Base-by-base conservation (phyloP, 2,329 filamentous ascomycete genomes). In the Ophiostoma pallidulum region DNA sequence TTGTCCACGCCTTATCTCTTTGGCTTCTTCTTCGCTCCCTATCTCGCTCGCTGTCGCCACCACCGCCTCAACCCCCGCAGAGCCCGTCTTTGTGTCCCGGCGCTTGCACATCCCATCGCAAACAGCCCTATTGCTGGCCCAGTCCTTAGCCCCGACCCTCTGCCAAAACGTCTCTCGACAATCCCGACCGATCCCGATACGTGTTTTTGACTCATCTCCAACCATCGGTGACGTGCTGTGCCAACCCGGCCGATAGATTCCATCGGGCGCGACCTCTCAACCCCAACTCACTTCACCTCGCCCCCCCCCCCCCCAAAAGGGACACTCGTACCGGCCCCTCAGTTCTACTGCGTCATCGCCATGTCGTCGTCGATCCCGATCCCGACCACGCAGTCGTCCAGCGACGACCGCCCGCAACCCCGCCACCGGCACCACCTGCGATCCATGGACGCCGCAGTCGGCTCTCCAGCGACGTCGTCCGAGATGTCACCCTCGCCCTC, bases 321-420 rank as follows among this genome's bases (percentile, higher is more conserved):
- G n/a, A n/a, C n/a, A n/a, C n/a, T n/a, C n/a, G n/a, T n/a, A n/a
- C n/a, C n/a, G n/a, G n/a, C n/a, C n/a, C n/a, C n/a, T n/a, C n/a
- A n/a, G n/a, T 9, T 22, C n/a, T 3, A 35, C 44, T 9, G 64
- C n/a, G n/a, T n/a, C n/a, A n/a, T n/a, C n/a, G n/a, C 53, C 56
- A 80, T 83, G 78, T 81, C 80, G 51, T 80, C 80, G 50, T 84
- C 80, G 51, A 86, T 86, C 66, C 71, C 75, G 54, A 87, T 88
- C 57, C 82, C 82, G 54, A 66, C 72, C 52, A 50, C 54, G 22
- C 47, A 53, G 18, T 48, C 52, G 3, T 41, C 55, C 22, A 24
- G 20, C 28, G 40, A 10, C 31, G 10, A 22, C 24, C 33, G 35
- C 22, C 41, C 36, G 45, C 41, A 39, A 22, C 41, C 32, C 49